Evolutionary conservation across 768 basidiomycete genomes (phyloP).

Genomic region (Piloderma croceum): DNA sequence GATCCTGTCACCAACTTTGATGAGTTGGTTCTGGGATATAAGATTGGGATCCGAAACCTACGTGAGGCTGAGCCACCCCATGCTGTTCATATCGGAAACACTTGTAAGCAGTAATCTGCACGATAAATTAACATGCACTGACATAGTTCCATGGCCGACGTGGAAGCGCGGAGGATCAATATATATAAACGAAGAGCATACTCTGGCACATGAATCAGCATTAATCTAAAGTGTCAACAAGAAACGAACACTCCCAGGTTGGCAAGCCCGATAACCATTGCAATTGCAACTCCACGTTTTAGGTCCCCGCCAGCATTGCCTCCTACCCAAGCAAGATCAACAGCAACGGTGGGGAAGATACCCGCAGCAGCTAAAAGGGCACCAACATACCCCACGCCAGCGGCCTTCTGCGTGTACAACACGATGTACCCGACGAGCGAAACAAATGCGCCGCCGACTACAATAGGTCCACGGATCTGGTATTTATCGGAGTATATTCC

Average conservation of each 20-base stretch:
- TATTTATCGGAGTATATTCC: constrained; percentile 39
- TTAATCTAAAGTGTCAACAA: constrained; percentile 26
- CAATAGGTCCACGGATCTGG: too few relatives aligned
- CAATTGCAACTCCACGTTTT: constrained; percentile 46
- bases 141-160: constrained; percentile 34
- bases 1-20: constrained; percentile 31
- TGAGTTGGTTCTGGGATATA: constrained; percentile 11
- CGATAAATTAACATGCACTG: constrained; percentile 40
- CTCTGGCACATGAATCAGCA: constrained; percentile 16
- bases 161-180: too few relatives aligned
- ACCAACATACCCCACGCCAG: constrained; percentile 41
- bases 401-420: too few relatives aligned
- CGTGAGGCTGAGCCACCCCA: too few relatives aligned
- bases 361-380: constrained; percentile 47
- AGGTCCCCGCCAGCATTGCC: constrained; percentile 53
- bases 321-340: constrained; percentile 49
- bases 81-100: constrained; percentile 30
- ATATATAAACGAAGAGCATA: too few relatives aligned
- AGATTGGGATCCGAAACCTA: constrained; percentile 9
- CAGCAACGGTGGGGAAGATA: constrained; percentile 44
- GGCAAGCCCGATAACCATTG: constrained; percentile 48
- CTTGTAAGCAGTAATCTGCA: constrained; percentile 19
- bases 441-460: too few relatives aligned
- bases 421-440: too few relatives aligned
- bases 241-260: constrained; percentile 49